Evolutionary conservation across 345 rosid species (phyloP), one percentile per base, ranked within the genome.

Genomic region (Salix arbutifolia): DNA sequence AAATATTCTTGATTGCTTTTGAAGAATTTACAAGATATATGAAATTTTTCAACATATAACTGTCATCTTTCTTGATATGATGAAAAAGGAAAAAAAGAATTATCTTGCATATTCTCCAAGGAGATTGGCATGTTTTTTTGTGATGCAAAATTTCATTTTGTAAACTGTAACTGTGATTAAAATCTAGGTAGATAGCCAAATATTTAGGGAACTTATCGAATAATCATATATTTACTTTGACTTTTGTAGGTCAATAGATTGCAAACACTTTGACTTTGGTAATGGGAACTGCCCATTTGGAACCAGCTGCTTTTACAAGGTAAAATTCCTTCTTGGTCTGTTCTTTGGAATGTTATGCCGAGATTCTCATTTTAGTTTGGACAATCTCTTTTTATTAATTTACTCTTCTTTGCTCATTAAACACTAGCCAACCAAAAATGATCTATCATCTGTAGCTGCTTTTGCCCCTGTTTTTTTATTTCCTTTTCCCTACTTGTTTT

Each of bases 241-340:
- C 11, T 52, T 62, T 66, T 71, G 33, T 88, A 96, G 98, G 75
- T 92, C 94, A 38, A 93, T 92, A 42, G 91, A 96, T 82, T 96
- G 98, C 89, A 96, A 88, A 88, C 94, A 93, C 83, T 96, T 96
- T 74, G 88, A 92, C 78, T 89, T 90, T 60, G 97, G 99, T 42
- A 92, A 91, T 82, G 97, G 97, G 74, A 91, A 88, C 77, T 93
- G 98, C 78, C 99, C 94, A 33, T 96, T 96, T 78, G 98, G 99
- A 66, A 89, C 94, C 50, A 96, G 99, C 83, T 93, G 98, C 81
- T 96, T 96, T 77, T 96, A 96, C 88, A 96, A 91, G 97, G 98
- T 96, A 85, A 76, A 4, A 18, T 66, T 8, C 65, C 2, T 23
- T 52, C 18, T 38, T 70, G 42, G 21, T 6, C 40, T 28, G 53